Conservation (phyloP, 2,329 filamentous ascomycete genomes). For the Aspergillus fijiensis region DNA sequence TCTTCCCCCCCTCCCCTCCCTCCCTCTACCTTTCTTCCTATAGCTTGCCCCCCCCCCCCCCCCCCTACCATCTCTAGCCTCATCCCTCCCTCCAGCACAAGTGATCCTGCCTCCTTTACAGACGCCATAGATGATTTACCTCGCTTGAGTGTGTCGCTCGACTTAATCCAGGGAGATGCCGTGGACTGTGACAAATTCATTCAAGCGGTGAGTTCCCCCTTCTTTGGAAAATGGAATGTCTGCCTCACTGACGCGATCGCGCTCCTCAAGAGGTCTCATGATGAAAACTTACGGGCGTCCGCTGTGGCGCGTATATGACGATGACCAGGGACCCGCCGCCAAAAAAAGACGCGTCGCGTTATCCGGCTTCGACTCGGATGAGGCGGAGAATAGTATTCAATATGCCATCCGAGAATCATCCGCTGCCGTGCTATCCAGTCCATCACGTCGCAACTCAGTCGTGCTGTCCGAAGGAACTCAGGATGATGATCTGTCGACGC, state of each 20-base stretch:
- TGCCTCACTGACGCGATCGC: conserved; percentile 1
- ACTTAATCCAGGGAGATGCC: conserved; percentile 42
- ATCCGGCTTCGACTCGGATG: conserved; percentile 37
- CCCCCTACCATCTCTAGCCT: neutral
- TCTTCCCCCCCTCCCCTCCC: neutral
- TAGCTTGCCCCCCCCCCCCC: neutral
- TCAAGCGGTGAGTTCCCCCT: conserved; percentile 44
- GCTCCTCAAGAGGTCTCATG: conserved; percentile 46
- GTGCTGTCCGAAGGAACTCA: conserved; percentile 45
- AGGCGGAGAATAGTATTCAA: conserved; percentile 47
- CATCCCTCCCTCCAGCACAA: neutral
- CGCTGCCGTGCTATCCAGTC: conserved; percentile 46
- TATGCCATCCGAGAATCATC: conserved; percentile 51
- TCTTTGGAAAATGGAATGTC: conserved; percentile 9
- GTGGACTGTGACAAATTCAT: conserved; percentile 53
- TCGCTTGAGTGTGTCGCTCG: conserved; percentile 10
- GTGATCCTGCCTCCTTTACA: neutral
- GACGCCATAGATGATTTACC: conserved; percentile 16
- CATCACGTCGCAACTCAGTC: conserved; percentile 48
- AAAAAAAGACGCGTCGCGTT: conserved; percentile 47
- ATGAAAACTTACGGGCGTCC: conserved; percentile 52
- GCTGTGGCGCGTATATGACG: conserved; percentile 49
- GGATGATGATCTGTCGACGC: conserved; percentile 49
- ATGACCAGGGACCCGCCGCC: conserved; percentile 42
- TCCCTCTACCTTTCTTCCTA: neutral